Base-by-base conservation (phyloP, 2,329 filamentous ascomycete species). In the Ambrosiella xylebori region DNA sequence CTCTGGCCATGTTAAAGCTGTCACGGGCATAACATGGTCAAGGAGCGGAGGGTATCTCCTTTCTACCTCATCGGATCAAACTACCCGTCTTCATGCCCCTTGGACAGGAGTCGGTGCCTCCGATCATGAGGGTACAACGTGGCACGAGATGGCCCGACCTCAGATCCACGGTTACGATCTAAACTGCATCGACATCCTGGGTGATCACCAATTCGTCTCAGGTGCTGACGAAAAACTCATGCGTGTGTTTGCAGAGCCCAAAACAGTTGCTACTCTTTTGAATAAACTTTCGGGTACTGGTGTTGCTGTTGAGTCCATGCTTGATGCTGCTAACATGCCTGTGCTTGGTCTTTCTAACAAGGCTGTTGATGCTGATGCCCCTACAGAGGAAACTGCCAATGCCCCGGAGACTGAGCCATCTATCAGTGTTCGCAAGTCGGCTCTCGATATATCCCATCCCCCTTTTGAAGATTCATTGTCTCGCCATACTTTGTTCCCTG, bases 121-220 rank as follows among this genome's bases (percentile, higher is more conserved):
- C 66, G 47, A 51, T 6, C 8, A 54, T 12, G 15, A 7, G n/a
- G 52, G 36, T 37, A 38, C 15, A 19, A 88, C 88, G 9, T 98
- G 93, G 93, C 91, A 97, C 69, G 93, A 98, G 69, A 89, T 97
- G 74, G 85, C 90, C 0, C 78, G 93, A 54, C 93, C 93, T 3
- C 93, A 98, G 68, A 98, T 98, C 63, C 93, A 98, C 68, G 93
- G 93, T 41, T 98, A 98, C 68, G 91, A 98, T 68, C 77, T 98
- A 57, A 98, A 97, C 73, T 97, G 93, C 68, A 83, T 97, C 62
- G 86, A 89, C 65, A 79, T 82, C 0, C 74, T 96, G 4, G 82
- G 81, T 7, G 70, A 78, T 7, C 77, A 80, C 7, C 85, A 84
- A 64, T 98, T 98, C 67, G 85, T 97, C 19, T 95, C 90, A 1